Conservation (phyloP, 2,329 filamentous ascomycete genomes). For the Aureobasidium leucospermi region DNA sequence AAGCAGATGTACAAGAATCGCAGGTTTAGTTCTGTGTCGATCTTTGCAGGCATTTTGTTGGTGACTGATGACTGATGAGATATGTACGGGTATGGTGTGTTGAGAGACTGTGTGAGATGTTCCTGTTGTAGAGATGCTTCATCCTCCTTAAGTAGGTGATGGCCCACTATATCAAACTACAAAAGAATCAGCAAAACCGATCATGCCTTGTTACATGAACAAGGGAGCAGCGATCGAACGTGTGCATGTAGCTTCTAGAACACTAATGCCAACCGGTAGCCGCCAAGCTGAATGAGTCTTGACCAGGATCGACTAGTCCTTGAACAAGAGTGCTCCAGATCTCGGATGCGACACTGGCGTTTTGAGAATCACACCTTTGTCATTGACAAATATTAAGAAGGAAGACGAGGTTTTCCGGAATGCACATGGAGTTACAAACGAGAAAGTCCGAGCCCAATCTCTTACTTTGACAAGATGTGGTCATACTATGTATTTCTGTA, state of each 20-base stretch:
- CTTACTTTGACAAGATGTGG: not conserved
- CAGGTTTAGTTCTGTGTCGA: constrained; percentile 16
- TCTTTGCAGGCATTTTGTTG: constrained; percentile 17
- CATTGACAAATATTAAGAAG: no score
- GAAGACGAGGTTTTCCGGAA: no score
- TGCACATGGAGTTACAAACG: no score
- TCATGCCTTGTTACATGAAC: not conserved
- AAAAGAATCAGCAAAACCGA: not conserved
- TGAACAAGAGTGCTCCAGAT: no score
- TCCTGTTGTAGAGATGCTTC: not conserved
- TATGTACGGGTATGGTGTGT: not conserved
- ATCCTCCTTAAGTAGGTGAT: not conserved
- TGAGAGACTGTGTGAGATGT: not conserved
- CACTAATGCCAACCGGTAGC: not conserved
- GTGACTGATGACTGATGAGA: no score
- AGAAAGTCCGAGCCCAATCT: not conserved
- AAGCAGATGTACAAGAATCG: constrained; percentile 18
- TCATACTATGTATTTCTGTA: not conserved
- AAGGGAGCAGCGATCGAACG: not conserved
- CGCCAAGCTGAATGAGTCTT: not conserved
- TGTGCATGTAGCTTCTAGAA: not conserved
- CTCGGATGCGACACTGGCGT: no score
- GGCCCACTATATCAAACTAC: not conserved
- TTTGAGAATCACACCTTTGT: no score
- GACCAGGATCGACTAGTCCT: no score